A percentile compares a stretch with the other conserved stretches of the same genome.
phyloP scores from a whole-genome alignment of 2,329 filamentous ascomycete genomes.

The Colletotrichum godetiae region DNA sequence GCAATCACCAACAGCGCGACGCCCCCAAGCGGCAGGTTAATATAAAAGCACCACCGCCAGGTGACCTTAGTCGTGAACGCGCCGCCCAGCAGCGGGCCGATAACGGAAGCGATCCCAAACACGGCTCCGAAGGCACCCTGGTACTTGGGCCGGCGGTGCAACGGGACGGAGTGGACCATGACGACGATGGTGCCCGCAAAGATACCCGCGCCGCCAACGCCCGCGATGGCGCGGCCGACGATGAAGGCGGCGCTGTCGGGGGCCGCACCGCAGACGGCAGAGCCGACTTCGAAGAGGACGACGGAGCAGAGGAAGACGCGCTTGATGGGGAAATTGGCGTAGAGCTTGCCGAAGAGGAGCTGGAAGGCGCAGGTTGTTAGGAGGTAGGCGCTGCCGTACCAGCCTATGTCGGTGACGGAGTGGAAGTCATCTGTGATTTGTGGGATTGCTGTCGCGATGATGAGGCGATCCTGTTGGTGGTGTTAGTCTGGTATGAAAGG shows the following conservation, averaged over 20 bases:
- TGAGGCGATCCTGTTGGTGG: constrained; percentile 46
- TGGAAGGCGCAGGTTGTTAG: constrained; percentile 44
- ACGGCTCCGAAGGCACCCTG: constrained; percentile 50
- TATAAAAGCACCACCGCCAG: constrained; percentile 52
- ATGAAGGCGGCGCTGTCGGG: constrained; percentile 49
- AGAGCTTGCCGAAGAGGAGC: constrained; percentile 45
- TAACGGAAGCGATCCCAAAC: constrained; percentile 51
- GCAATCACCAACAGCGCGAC: constrained; percentile 43
- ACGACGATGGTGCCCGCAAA: constrained; percentile 48
- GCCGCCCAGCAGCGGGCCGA: constrained; percentile 43
- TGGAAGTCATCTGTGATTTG: constrained; percentile 46
- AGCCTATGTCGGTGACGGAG: constrained; percentile 43
- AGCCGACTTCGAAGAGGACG: constrained; percentile 45
- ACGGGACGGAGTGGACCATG: constrained; percentile 46
- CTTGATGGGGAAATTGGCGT: constrained; percentile 43
- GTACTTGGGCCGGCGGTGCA: constrained; percentile 50
- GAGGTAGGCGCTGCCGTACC: constrained; percentile 45
- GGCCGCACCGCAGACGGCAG: constrained; percentile 46
- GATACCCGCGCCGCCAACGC: constrained; percentile 49
- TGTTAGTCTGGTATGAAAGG: neutral
- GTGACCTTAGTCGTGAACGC: constrained; percentile 42
- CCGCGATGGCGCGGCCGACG: constrained; percentile 50
- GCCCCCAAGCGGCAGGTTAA: constrained; percentile 47
- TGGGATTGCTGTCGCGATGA: constrained; percentile 52
- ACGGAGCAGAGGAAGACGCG: constrained; percentile 40